These are phyloP conservation scores for Juncus inflexus DNA, from an alignment of 176 grass and related monocot species.

Conservation along the genomic window DNA sequence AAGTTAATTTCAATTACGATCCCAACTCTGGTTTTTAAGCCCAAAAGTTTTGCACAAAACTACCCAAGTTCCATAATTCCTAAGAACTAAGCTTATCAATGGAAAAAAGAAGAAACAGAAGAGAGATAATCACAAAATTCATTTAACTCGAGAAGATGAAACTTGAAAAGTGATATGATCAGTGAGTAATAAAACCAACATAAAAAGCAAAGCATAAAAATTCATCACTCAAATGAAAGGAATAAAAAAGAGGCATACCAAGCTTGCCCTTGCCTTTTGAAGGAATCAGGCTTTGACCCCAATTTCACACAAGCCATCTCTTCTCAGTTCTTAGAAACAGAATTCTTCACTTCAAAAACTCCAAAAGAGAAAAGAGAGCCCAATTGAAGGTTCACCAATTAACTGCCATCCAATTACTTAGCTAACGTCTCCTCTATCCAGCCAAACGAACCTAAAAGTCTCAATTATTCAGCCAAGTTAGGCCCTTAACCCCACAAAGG, in stretches of 20 bases:
- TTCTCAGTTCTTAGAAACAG: constrained; percentile 6
- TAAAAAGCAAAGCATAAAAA: not conserved
- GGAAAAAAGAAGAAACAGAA: constrained; percentile 16
- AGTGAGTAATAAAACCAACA: not conserved
- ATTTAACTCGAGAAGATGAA: not conserved
- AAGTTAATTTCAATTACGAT: too few species aligned
- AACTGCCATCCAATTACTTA: constrained; percentile 1
- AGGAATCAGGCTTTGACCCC: constrained; percentile 74
- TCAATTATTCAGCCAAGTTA: constrained; percentile 15
- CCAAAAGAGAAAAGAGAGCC: not conserved
- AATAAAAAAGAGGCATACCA: constrained; percentile 37
- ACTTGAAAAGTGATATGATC: not conserved
- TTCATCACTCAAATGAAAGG: constrained; percentile 7
- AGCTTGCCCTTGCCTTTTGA: constrained; percentile 73
- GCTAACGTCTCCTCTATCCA: constrained; percentile 29
- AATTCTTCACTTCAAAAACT: not conserved
- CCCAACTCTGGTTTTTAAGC: too few species aligned
- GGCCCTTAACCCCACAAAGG: constrained; percentile 29
- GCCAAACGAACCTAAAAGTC: constrained; percentile 26
- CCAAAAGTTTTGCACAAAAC: too few species aligned
- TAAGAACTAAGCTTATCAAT: too few species aligned
- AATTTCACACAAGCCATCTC: constrained; percentile 66
- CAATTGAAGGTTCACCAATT: constrained; percentile 13
- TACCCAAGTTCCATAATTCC: too few species aligned
- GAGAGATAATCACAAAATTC: constrained; percentile 14